Percentiles rank a stretch among this genome's conserved stretches.
phyloP scores from a whole-genome alignment of 2,329 filamentous ascomycete species.

The Colletotrichum chlorophyti region DNA sequence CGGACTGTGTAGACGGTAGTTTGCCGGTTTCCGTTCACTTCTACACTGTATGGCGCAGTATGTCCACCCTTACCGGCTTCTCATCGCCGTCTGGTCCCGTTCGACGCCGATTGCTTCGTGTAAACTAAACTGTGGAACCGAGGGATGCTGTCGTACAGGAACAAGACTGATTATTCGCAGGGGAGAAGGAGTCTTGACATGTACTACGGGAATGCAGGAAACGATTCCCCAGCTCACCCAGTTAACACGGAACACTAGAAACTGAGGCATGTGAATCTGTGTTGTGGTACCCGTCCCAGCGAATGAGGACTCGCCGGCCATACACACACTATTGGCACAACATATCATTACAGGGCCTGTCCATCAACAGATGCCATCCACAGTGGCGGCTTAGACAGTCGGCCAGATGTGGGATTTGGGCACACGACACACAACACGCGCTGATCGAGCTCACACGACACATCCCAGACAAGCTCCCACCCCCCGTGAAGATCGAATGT shows the following conservation, averaged over 20 bases:
- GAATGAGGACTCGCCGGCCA: not conserved
- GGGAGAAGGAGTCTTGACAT: too few relatives aligned
- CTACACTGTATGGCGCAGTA: too few relatives aligned
- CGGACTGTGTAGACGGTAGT: not conserved
- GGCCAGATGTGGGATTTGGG: slow-evolving; percentile 17
- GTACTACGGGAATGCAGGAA: too few relatives aligned
- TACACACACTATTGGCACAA: not conserved
- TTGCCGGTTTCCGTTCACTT: not conserved
- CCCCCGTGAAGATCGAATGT: not conserved
- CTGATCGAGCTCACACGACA: slow-evolving; percentile 21
- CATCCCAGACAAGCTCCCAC: not conserved
- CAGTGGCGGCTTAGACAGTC: slow-evolving; percentile 12
- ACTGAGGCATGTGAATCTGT: not conserved
- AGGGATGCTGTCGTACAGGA: slow-evolving; percentile 21
- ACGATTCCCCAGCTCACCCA: not conserved
- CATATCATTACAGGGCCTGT: not conserved
- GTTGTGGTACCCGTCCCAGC: not conserved
- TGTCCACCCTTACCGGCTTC: too few relatives aligned
- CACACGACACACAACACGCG: slow-evolving; percentile 17
- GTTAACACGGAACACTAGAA: not conserved
- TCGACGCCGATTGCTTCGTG: not conserved
- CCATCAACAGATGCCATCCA: slow-evolving; percentile 7
- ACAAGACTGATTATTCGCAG: not conserved
- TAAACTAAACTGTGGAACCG: not conserved
- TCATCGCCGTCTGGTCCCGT: not conserved